Conservation (phyloP, 495 filamentous ascomycete species). For the Lentithecium fluviatile region DNA sequence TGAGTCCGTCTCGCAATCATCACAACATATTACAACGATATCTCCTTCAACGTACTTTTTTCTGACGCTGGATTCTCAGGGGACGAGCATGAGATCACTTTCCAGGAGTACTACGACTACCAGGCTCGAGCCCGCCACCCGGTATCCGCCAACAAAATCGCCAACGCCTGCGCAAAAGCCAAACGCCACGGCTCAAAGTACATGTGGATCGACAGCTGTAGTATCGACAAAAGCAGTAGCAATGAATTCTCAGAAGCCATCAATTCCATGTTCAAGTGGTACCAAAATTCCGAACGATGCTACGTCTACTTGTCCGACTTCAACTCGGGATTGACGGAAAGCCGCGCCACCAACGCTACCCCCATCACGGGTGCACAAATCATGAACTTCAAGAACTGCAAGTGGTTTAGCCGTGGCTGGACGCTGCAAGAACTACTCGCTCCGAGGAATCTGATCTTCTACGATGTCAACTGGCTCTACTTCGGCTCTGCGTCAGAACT, state of each 20-base stretch:
- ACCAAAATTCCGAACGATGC: not conserved
- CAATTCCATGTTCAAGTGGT: conserved; percentile 1
- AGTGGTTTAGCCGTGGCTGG: not conserved
- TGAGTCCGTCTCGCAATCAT: not conserved
- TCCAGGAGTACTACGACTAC: not conserved
- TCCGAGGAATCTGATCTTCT: not conserved
- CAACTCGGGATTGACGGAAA: too few relatives aligned
- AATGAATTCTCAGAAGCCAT: not conserved
- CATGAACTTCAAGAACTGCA: not conserved
- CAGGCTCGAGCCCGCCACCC: not conserved
- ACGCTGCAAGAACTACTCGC: not conserved
- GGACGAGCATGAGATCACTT: not conserved
- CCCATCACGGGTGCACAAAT: not conserved
- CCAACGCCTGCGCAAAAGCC: not conserved
- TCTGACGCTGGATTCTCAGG: not conserved
- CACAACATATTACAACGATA: too few relatives aligned
- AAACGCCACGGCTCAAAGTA: not conserved
- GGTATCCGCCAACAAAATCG: not conserved
- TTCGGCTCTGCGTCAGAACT: not conserved
- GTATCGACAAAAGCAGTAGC: conserved; percentile 6
- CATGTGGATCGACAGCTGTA: conserved; percentile 10
- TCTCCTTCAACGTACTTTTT: not conserved
- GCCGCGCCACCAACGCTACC: too few relatives aligned
- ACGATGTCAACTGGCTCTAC: not conserved
- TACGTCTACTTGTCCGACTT: not conserved